Base-by-base conservation (phyloP, 164 flowering plant genomes). In the Paratinospora sagittata region DNA sequence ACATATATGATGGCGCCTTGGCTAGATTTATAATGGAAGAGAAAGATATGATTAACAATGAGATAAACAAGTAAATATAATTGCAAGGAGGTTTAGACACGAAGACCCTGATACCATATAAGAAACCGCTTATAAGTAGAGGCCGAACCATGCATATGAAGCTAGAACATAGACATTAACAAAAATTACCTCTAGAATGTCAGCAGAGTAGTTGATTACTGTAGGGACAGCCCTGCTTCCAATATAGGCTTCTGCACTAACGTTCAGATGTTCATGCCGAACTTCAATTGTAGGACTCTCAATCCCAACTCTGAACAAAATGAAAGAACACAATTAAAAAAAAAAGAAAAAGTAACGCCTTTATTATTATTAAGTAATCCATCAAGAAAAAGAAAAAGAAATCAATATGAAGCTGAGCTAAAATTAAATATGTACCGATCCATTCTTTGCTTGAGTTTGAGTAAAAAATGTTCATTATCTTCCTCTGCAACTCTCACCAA, bases 181-280 rank as follows among this genome's bases (percentile, higher is more conserved):
- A 36, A 16, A 36, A 39, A 1, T 36, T 80, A 89, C 92, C 92
- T 90, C 90, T 3, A 89, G 5, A 23, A 84, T 33, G 71, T 88
- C 85, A 37, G 45, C 61, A 65, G 66, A 47, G 76, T 78, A 82
- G 76, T 89, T 91, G 66, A 81, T 23, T 3, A 91, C 27, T 33
- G 92, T 78, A 11, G 94, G 94, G n/a, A 88, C 45, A 63, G 87
- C 86, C 76, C 92, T 89, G 72, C 87, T 58, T 39, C 90, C 90
- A 12, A 78, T 78, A 76, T 79, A 79, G 39, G 81, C 89, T 70
- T 83, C 84, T 67, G 87, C 92, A 37, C 81, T 86, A 21, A 91
- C 72, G 71, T 70, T 81, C 27, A 84, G 65, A 71, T 81, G 76
- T 73, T 82, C 83, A 43, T 72, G 82, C 57, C 82, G 72, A 33